These are phyloP conservation scores for Leucocoprinus birnbaumii DNA, from an alignment of 768 basidiomycete genomes.

Conservation along the genomic window DNA sequence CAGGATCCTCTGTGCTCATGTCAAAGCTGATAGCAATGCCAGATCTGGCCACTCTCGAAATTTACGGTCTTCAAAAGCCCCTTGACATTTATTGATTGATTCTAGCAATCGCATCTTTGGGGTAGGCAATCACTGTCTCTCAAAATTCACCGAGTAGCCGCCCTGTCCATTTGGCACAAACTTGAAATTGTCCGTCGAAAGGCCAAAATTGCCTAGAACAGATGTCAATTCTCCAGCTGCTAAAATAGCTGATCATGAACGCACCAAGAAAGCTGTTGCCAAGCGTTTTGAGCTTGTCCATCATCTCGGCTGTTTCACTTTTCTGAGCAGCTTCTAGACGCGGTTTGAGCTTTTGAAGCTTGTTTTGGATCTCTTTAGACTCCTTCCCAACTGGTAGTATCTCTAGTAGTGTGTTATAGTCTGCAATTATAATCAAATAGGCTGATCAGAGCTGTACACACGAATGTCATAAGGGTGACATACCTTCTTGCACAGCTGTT, in stretches of 20 bases:
- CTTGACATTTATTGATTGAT: conserved; percentile 35
- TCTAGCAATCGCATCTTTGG: background rate
- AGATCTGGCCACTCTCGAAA: conserved; percentile 42
- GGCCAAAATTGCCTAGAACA: conserved; percentile 78
- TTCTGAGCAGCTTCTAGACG: conserved; percentile 77
- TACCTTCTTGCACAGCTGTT: conserved; percentile 82
- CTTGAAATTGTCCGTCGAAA: conserved; percentile 97
- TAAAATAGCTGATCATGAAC: conserved; percentile 13
- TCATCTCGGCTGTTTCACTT: conserved; percentile 86
- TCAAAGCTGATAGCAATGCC: background rate
- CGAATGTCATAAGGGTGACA: background rate
- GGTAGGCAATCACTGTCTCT: conserved; percentile 24
- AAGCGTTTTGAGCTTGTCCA: conserved; percentile 87
- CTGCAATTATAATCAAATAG: conserved; percentile 35
- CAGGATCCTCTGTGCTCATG: background rate
- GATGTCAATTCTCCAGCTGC: background rate
- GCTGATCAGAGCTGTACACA: background rate
- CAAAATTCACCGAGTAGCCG: conserved; percentile 93
- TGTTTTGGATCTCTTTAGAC: conserved; percentile 39
- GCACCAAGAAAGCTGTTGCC: conserved; percentile 87
- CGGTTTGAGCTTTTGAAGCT: conserved; percentile 57
- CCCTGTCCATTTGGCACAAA: conserved; percentile 92
- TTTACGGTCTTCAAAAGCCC: conserved; percentile 41
- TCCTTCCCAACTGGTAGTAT: conserved; percentile 57
- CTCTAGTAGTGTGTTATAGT: conserved; percentile 71